A percentile compares a stretch with the other conserved stretches of the same genome.
These are phyloP conservation scores for Lachancea kluyveri DNA, from an alignment of 805 yeast species.

Conservation along the genomic window DNA sequence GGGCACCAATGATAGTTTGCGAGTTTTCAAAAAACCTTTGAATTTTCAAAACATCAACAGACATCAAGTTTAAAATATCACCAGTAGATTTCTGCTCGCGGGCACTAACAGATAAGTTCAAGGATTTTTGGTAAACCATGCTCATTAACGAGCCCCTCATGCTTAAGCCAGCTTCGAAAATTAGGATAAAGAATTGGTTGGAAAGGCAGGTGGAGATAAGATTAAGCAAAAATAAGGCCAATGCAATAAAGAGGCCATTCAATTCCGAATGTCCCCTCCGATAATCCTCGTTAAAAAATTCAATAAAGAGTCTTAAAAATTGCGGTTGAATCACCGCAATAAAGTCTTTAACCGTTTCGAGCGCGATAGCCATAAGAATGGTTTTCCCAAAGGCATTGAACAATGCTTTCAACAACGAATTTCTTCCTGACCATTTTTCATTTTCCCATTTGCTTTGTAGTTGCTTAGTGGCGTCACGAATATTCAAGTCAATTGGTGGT, in stretches of 20 bases:
- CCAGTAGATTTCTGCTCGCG: slow-evolving; percentile 60
- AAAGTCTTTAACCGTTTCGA: slow-evolving; percentile 36
- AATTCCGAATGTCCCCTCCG: slow-evolving; percentile 38
- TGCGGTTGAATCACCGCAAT: slow-evolving; percentile 49
- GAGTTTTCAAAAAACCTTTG: slow-evolving; percentile 52
- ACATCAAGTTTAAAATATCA: slow-evolving; percentile 70
- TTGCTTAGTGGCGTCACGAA: slow-evolving; percentile 28
- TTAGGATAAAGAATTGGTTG: slow-evolving; percentile 61
- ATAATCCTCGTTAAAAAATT: slow-evolving; percentile 34
- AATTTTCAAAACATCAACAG: slow-evolving; percentile 67
- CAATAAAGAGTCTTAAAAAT: slow-evolving; percentile 44
- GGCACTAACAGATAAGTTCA: slow-evolving; percentile 61
- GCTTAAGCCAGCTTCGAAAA: slow-evolving; percentile 57
- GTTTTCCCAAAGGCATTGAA: slow-evolving; percentile 34
- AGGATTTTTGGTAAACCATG: slow-evolving; percentile 65
- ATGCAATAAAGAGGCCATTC: slow-evolving; percentile 57
- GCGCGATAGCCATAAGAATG: slow-evolving; percentile 30
- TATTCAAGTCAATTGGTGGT: slow-evolving; percentile 35
- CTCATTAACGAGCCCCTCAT: slow-evolving; percentile 60
- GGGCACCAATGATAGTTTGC: slow-evolving; percentile 52
- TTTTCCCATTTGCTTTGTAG: slow-evolving; percentile 33
- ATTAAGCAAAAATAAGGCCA: slow-evolving; percentile 57
- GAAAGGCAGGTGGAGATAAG: slow-evolving; percentile 53
- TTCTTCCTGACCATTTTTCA: slow-evolving; percentile 26
- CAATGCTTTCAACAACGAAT: slow-evolving; percentile 33